A percentile compares a stretch with the other conserved stretches of the same genome.
phyloP scores from a whole-genome alignment of 1,284 basidiomycete species.

The Lignosus rhinocerotis region DNA sequence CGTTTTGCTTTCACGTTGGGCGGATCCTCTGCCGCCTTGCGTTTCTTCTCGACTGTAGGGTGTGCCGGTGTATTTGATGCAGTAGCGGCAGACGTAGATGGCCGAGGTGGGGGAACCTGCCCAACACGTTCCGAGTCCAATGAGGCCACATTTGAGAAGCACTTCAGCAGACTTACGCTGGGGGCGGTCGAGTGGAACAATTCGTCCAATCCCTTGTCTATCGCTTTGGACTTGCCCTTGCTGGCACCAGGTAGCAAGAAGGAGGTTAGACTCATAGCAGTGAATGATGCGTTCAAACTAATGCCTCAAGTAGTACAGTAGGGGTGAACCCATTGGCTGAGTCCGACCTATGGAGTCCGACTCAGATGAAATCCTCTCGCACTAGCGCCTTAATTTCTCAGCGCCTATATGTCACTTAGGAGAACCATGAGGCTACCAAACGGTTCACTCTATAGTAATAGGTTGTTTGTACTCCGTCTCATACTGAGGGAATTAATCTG shows the following conservation, averaged over 20 bases:
- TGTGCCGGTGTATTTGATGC: background rate
- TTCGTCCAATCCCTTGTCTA: conserved; percentile 37
- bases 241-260: conserved; percentile 29
- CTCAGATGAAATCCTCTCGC: background rate
- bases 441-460: background rate
- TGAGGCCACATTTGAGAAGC: background rate
- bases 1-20: conserved; percentile 17
- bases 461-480: background rate
- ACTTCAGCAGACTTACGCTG: background rate
- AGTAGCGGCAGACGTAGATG: background rate
- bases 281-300: background rate
- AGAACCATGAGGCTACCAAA: background rate
- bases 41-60: conserved; percentile 24
- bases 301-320: background rate
- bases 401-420: background rate
- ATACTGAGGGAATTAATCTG: no score
- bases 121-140: background rate
- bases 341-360: background rate
- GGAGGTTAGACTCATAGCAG: conserved; percentile 35
- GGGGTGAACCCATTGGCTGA: background rate
- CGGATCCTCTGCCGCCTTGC: conserved; percentile 21
- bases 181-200: conserved; percentile 32
- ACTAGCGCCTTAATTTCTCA: background rate
- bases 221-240: conserved; percentile 27
- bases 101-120: conserved; percentile 3